A percentile compares a stretch with the other conserved stretches of the same genome.
These are phyloP conservation scores for Dinochytrium kinnereticum DNA, from an alignment of 371 early-diverging fungal genomes.

Conservation along the genomic window DNA sequence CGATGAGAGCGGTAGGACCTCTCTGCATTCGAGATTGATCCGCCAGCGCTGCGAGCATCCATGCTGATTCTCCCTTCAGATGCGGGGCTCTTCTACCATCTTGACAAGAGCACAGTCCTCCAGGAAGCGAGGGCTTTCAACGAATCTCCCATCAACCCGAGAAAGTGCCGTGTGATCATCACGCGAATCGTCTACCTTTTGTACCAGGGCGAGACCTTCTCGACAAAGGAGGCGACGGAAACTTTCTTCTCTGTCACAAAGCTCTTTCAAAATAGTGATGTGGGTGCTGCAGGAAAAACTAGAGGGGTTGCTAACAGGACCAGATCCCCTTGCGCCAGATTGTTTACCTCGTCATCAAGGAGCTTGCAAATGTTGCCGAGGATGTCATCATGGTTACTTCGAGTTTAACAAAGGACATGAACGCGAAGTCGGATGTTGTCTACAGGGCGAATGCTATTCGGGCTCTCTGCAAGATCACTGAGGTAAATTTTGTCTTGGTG, in stretches of 20 bases:
- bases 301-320: neutral
- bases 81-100: conserved; percentile 53
- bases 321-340: conserved; percentile 91
- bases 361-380: conserved; percentile 89
- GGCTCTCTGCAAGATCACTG: conserved; percentile 93
- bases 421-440: conserved; percentile 78
- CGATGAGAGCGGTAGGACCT: conserved; percentile 49
- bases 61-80: conserved; percentile 33
- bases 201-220: conserved; percentile 87
- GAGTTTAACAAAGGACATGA: conserved; percentile 95
- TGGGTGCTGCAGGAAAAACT: conserved; percentile 50
- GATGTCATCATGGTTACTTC: conserved; percentile 98
- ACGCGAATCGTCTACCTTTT: conserved; percentile 93
- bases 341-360: conserved; percentile 96
- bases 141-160: conserved; percentile 92
- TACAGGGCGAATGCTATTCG: conserved; percentile 96
- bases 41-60: neutral
- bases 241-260: conserved; percentile 97
- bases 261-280: conserved; percentile 96
- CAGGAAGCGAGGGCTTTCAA: conserved; percentile 98
- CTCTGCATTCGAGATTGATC: neutral
- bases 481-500: conserved; percentile 60
- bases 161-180: conserved; percentile 89
- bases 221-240: conserved; percentile 93
- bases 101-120: conserved; percentile 92